Conservation (phyloP, 495 filamentous ascomycete genomes). For the Massariosphaeria phaeospora region DNA sequence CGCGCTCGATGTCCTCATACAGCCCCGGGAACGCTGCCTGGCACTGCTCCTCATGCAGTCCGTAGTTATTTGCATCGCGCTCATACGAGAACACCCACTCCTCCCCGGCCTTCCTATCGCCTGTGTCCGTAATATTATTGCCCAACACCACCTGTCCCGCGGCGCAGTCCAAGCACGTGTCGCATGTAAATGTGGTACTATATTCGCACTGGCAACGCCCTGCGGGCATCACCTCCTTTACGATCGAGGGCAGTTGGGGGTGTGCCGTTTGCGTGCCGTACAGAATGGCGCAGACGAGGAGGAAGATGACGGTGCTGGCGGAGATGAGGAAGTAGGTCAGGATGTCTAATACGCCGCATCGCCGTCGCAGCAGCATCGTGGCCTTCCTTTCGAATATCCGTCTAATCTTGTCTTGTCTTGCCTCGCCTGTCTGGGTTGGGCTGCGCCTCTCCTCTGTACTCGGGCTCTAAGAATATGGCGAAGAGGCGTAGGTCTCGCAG, state of each 20-base stretch:
- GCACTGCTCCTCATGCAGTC: constrained; percentile 31
- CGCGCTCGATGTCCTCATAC: constrained; percentile 32
- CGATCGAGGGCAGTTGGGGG: constrained; percentile 14
- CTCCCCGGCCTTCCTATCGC: constrained; percentile 44
- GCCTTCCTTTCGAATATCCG: too few species aligned
- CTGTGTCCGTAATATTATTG: constrained; percentile 42
- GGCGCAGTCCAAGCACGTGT: constrained; percentile 28
- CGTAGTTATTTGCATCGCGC: constrained; percentile 31
- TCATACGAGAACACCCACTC: constrained; percentile 39
- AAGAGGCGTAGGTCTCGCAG: too few species aligned
- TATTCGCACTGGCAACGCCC: constrained; percentile 28
- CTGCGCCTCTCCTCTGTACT: too few species aligned
- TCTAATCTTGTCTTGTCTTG: too few species aligned
- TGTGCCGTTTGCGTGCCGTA: constrained; percentile 27
- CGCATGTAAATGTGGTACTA: constrained; percentile 26
- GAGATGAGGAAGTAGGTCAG: constrained; percentile 17
- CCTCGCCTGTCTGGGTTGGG: too few species aligned
- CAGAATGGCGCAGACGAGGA: constrained; percentile 24
- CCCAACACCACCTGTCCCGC: constrained; percentile 1
- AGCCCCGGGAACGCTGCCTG: constrained; percentile 32
- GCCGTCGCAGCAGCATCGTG: constrained; percentile 20
- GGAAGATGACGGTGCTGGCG: constrained; percentile 12
- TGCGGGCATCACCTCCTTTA: constrained; percentile 25
- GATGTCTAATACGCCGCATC: constrained; percentile 7
- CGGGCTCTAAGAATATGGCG: too few species aligned